Conservation (phyloP, 2,329 filamentous ascomycete species). For the Tolypocladium amazonense region DNA sequence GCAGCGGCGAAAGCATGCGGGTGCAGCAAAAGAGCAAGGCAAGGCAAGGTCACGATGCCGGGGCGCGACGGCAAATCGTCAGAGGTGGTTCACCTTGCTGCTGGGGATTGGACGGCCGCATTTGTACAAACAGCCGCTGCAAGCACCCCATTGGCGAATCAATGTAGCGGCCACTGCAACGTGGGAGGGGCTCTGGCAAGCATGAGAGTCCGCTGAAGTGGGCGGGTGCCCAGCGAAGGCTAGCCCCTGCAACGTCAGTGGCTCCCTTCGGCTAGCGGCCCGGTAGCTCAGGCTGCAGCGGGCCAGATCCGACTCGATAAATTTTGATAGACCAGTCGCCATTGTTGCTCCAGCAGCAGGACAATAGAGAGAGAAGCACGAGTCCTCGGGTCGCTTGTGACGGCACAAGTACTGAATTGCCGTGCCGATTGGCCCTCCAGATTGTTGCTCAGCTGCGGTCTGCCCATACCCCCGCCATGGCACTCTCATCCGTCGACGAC, state of each 20-base stretch:
- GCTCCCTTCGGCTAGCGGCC: neutral
- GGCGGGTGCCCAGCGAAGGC: neutral
- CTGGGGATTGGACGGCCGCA: neutral
- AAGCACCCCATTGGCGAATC: slow-evolving; percentile 13
- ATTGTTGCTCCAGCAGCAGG: neutral
- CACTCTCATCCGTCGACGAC: slow-evolving; percentile 29
- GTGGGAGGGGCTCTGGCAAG: slow-evolving; percentile 8
- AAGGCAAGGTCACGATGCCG: slow-evolving; percentile 1
- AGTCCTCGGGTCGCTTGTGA: no score
- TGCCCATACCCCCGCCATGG: slow-evolving; percentile 2
- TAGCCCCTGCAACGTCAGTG: neutral
- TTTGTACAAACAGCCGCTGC: neutral
- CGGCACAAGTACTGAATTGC: neutral
- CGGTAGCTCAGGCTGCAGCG: neutral
- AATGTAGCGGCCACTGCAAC: slow-evolving; percentile 8
- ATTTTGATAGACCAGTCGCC: neutral
- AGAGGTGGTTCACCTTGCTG: neutral
- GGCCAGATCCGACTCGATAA: neutral
- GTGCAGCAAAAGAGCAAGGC: neutral
- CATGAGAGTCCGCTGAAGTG: slow-evolving; percentile 4
- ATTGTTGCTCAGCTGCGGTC: neutral
- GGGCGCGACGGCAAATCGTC: neutral
- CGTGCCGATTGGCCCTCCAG: neutral
- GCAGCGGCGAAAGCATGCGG: neutral
- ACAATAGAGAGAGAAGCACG: no score